Evolutionary conservation across 805 yeast genomes (phyloP), one percentile per base, ranked within the genome.

Genomic region (Pichia gijzeniarum): DNA sequence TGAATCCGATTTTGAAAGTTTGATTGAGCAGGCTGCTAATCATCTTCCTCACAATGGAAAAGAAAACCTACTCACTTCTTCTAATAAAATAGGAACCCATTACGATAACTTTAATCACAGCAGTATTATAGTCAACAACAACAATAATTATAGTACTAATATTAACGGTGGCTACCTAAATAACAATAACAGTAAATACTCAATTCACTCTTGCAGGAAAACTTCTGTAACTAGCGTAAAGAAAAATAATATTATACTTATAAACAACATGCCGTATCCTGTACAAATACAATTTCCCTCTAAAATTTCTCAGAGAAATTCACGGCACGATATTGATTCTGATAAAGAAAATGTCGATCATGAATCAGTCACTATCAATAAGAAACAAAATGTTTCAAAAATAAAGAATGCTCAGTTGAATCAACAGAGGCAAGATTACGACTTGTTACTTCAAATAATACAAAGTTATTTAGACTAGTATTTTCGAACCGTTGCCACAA

Each of bases 191-290:
- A 33, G 20, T n/a, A 36, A 28, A n/a, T 35, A 27, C 14, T 40
- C 45, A n/a, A 32, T 45, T 18, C 42, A 42, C 4, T 19, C 44
- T 7, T 35, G 35, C 25, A 19, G 28, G 19, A 38, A 32, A 32
- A 42, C 45, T 4, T 21, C 43, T 16, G 17, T 46, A 6, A 46
- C 18, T 18, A 36, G n/a, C 19, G 43, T 42, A 1, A 27, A 32
- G 4, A 42, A 40, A 17, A 48, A 51, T 12, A 50, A 50, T 16
- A 59, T 53, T 35, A 45, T 60, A 13, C 45, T 59, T 39, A 46
- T 60, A 18, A 49, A 61, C 37, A 60, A 57, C 4, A 39, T 60
- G 6, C 65, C 65, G 3, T 61, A 52, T 45, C 65, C 65, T 6
- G 34, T 50, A 9, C 56, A 54, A 31, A 50, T 61, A 14, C 52